Evolutionary conservation across 2,329 filamentous ascomycete species (phyloP).

Genomic region (Alternaria gaisen): DNA sequence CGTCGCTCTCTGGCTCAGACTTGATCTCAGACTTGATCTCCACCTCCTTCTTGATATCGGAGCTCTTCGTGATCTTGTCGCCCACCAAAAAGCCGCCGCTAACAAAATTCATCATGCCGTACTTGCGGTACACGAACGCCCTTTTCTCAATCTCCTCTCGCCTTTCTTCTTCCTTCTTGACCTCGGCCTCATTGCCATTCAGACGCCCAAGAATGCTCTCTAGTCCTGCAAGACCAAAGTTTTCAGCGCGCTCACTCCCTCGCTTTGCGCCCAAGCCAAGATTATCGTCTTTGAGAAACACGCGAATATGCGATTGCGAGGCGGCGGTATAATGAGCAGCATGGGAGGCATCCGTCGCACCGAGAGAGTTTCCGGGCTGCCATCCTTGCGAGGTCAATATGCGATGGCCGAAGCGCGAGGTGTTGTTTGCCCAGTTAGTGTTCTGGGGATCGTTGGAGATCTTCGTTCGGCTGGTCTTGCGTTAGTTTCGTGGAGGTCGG

Average conservation of each 20-base stretch:
- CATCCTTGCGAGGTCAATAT: slow-evolving; percentile 91
- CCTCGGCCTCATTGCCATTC: slow-evolving; percentile 83
- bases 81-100: slow-evolving; percentile 77
- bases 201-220: slow-evolving; percentile 85
- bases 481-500: slow-evolving; percentile 20
- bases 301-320: slow-evolving; percentile 84
- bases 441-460: slow-evolving; percentile 95
- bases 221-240: slow-evolving; percentile 87
- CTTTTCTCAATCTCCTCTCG: slow-evolving; percentile 76
- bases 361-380: slow-evolving; percentile 84
- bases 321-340: slow-evolving; percentile 79
- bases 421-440: slow-evolving; percentile 87
- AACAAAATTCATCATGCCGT: slow-evolving; percentile 85
- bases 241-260: slow-evolving; percentile 71
- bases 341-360: slow-evolving; percentile 78
- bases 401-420: slow-evolving; percentile 84
- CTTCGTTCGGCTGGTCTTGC: slow-evolving; percentile 65
- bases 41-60: slow-evolving; percentile 52
- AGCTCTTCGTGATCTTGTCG: slow-evolving; percentile 62
- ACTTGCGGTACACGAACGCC: slow-evolving; percentile 77
- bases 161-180: slow-evolving; percentile 74
- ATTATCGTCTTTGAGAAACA: slow-evolving; percentile 87
- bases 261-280: slow-evolving; percentile 86
- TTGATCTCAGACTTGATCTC: slow-evolving; percentile 51
- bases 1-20: slow-evolving; percentile 51